Evolutionary conservation across 495 filamentous ascomycete genomes (phyloP), one percentile per base, ranked within the genome.

Genomic region (Aspergillus campestris): DNA sequence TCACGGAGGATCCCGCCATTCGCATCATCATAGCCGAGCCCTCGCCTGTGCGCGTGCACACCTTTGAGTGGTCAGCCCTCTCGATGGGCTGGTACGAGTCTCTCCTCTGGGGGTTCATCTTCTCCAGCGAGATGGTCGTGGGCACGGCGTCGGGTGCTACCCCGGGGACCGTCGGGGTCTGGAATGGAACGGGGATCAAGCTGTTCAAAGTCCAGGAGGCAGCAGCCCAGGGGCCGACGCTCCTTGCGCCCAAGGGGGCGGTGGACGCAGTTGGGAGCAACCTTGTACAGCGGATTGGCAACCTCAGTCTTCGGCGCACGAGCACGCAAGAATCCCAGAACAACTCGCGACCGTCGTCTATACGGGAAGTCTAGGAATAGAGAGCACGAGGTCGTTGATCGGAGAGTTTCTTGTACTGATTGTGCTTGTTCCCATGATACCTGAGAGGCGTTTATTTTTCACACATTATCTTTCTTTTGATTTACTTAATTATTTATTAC

Each of bases 71-170:
- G 92, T 91, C 90, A 2, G 82, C 88, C 0, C 71, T 95, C 8
- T 85, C 87, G 0, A 75, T 98, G 32, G 92, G 94, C 38, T 98
- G 92, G 92, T 98, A 98, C 56, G 88, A 96, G 60, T 89, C 84
- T 0, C 65, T 97, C 13, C 77, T 98, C 6, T 98, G 92, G 92
- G 81, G 87, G n/a, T 89, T 95, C 64, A 81, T 95, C 51, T 98
- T 96, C 65, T 77, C 82, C 28, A 81, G 79, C 50, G 92, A 98
- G 64, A 87, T 95, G 79, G 78, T 89, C 37, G 83, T 94, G 3
- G 75, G 83, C 1, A 66, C 70, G n/a, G 63, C 67, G n/a, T 61
- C 64, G 15, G 62, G 66, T 34, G 68, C 65, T 6, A 73, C 70
- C 0, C 67, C 68, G 8, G 92, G 92, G 29, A 90, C 86, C 1